Evolutionary conservation across 805 yeast species (phyloP).

Genomic region (Nakazawaea siamensis): DNA sequence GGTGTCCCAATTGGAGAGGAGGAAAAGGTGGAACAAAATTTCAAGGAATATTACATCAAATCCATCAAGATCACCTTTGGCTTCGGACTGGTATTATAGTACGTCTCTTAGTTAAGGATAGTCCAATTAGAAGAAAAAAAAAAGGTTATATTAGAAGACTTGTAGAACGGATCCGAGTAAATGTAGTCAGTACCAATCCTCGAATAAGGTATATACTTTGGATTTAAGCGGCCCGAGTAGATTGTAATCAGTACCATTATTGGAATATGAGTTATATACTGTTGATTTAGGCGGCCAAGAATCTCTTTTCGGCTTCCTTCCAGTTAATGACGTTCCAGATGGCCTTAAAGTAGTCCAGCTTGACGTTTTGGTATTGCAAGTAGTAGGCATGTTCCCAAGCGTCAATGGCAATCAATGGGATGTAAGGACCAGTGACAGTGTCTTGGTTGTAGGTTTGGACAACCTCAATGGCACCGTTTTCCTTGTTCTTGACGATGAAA

Average conservation of each 20-base stretch:
- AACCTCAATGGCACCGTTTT: conserved; percentile 67
- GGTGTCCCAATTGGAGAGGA: conserved; percentile 97
- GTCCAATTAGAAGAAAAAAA: background rate
- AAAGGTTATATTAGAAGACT: background rate
- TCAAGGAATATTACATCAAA: conserved; percentile 82
- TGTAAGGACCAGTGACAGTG: conserved; percentile 61
- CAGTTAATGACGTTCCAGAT: conserved; percentile 94
- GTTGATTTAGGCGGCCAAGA: conserved; percentile 31
- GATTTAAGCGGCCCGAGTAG: too few species aligned
- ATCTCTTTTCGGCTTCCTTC: conserved; percentile 82
- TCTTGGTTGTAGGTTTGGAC: conserved; percentile 84
- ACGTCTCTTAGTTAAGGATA: background rate
- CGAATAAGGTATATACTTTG: too few species aligned
- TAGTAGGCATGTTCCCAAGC: conserved; percentile 98
- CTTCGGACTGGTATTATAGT: conserved; percentile 73
- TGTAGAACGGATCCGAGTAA: too few species aligned
- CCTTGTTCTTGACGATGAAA: conserved; percentile 75
- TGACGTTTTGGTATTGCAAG: conserved; percentile 86
- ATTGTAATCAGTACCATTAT: too few species aligned
- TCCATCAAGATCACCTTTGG: conserved; percentile 91
- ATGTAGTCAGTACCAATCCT: too few species aligned
- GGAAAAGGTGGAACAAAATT: conserved; percentile 75
- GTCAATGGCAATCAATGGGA: conserved; percentile 82
- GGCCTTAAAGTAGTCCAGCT: conserved; percentile 87
- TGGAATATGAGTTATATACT: too few species aligned